Evolutionary conservation across 345 rosid species (phyloP).

Genomic region (Moringa oleifera): DNA sequence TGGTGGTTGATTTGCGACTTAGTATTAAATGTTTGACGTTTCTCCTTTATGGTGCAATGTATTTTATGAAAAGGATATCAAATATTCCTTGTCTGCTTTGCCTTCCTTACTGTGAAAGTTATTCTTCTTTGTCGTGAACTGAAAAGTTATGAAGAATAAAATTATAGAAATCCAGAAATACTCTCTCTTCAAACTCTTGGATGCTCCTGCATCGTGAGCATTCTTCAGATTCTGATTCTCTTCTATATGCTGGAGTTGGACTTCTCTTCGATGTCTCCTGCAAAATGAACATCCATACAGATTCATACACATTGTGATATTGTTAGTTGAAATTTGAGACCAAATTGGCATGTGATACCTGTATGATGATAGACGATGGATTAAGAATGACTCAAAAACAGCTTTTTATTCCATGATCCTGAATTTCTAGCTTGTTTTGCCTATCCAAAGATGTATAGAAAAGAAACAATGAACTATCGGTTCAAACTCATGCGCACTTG

Average conservation of each 20-base stretch:
- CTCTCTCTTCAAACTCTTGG: neutral
- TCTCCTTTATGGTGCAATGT: neutral
- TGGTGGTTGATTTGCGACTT: neutral
- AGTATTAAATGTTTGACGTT: neutral
- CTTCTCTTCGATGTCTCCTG: neutral
- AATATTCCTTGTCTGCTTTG: neutral
- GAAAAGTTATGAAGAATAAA: too few relatives aligned
- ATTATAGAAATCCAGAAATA: neutral
- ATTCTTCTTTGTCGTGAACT: neutral
- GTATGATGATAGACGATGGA: neutral
- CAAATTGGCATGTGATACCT: neutral
- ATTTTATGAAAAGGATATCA: neutral
- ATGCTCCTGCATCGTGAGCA: neutral
- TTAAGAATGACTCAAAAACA: neutral
- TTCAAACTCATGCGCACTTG: neutral
- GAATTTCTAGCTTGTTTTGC: too few relatives aligned
- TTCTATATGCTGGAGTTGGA: neutral
- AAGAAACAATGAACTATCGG: neutral
- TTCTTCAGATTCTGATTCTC: neutral
- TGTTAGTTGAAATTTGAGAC: neutral
- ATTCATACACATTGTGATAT: too few relatives aligned
- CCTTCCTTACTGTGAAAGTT: neutral
- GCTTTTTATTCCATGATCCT: neutral
- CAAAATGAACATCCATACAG: neutral
- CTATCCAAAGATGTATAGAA: neutral